Base-by-base conservation (phyloP, 2,329 filamentous ascomycete genomes). In the Paraconiothyrium sp. region DNA sequence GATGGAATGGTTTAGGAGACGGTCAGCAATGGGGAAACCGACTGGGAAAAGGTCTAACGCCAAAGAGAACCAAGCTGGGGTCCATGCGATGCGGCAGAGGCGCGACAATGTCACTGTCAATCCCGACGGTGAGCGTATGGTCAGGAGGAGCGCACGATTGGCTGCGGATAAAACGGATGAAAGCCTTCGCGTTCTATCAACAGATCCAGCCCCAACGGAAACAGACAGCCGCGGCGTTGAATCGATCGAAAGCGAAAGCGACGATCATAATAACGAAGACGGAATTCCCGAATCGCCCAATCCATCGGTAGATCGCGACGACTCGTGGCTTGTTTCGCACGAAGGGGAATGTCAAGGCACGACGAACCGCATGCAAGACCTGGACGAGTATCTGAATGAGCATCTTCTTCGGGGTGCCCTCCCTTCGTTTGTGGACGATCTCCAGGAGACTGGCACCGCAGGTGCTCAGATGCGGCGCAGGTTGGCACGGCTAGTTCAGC, bases 81-180 rank as follows among this genome's bases (percentile, higher is more conserved):
- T 16, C 13, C 13, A 16, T 5, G 16, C 1, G 22, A 47, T 10
- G 9, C 27, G 20, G 13, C 22, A 47, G 20, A 11, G 30, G 20
- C 14, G 14, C 16, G 16, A 32, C n/a, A 3, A 44, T 22, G 7
- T 20, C 20, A 44, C 3, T 44, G 47, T 20, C 34, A 13, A n/a
- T 34, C 4, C 9, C 4, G 14, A 6, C 11, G 34, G 34, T 14
- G 10, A 6, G 9, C 3, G 8, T 6, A 27, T 51, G n/a, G 49
- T 39, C 32, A 51, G 49, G 34, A 51, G 49, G 37, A 51, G 49
- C 49, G 49, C 32, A 14, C 49, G 49, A 51, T 34, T 51, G 49
- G 27, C 47, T 34, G 20, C 27, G 22, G 34, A 14, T 35, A 37
- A 39, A 20, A 14, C 11, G 32, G 49, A 39, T 7, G 32, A 37